Conservation (phyloP, 2,329 filamentous ascomycete genomes). For the Penicillium aurantiogriseum region DNA sequence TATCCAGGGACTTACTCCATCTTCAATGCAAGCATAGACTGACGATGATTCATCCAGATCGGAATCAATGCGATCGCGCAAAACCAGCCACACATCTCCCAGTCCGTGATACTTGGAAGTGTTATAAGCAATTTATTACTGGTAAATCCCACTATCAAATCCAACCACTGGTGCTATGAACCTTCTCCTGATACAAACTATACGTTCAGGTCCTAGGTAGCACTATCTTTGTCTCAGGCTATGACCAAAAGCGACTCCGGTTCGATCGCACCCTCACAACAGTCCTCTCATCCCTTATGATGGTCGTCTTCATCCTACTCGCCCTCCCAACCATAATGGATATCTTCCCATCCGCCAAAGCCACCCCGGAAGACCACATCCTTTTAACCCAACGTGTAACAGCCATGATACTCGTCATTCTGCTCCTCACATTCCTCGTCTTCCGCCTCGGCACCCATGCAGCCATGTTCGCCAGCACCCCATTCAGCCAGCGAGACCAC, state of each 20-base stretch:
- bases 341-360: slow-evolving; percentile 15
- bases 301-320: slow-evolving; percentile 19
- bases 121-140: slow-evolving; percentile 81
- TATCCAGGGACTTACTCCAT: neutral
- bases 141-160: slow-evolving; percentile 43
- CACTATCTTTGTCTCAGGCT: slow-evolving; percentile 15
- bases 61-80: slow-evolving; percentile 69
- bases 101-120: slow-evolving; percentile 80
- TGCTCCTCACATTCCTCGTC: slow-evolving; percentile 13
- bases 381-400: slow-evolving; percentile 11
- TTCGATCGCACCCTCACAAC: slow-evolving; percentile 21
- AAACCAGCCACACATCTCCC: slow-evolving; percentile 71
- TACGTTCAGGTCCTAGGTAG: slow-evolving; percentile 15
- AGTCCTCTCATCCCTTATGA: slow-evolving; percentile 23
- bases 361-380: slow-evolving; percentile 8
- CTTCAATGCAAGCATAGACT: neutral
- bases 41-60: neutral
- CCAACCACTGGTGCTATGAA: neutral
- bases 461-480: slow-evolving; percentile 15
- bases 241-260: slow-evolving; percentile 16
- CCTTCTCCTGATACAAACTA: neutral
- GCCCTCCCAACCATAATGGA: slow-evolving; percentile 19
- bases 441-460: slow-evolving; percentile 19
- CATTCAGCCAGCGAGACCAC: slow-evolving; percentile 3
- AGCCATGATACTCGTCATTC: slow-evolving; percentile 10